Base-by-base conservation (phyloP, 257 asterid genomes). In the Linaria vulgaris region DNA sequence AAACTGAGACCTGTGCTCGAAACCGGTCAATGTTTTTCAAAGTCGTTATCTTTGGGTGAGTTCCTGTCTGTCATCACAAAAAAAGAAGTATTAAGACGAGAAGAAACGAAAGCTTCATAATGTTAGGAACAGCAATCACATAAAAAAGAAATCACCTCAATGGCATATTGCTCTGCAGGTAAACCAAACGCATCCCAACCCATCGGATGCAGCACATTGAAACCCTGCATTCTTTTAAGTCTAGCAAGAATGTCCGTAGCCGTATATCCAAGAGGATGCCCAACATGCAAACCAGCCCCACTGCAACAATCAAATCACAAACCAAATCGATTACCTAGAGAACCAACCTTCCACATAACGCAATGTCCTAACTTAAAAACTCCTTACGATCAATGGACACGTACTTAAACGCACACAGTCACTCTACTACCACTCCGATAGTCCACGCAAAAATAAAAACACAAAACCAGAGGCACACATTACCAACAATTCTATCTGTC, bases 171-270 rank as follows among this genome's bases (percentile, higher is more conserved):
- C 76, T 94, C 99, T 41, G 99, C 99, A 31, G 99, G 99, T 72
- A 94, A 85, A 72, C 99, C 96, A 77, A 94, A 94, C 5, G 99
- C 99, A 81, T 94, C 99, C 99, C 99, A 94, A 53, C 99, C 99
- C 99, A 94, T 94, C 61, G 96, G 99, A 66, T 94, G 96, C 84
- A 94, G 77, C 57, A 94, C 99, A 62, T 94, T 94, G 82, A 80
- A 90, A 37, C 99, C 99, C 74, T 85, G 96, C 99, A 90, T 94
- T 50, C 97, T 82, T 74, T 79, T 94, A 61, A 85, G 89, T 72
- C 97, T 83, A 62, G 97, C 97, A 79, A 94, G 90, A 69, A 94
- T 87, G 78, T 94, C 97, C 8, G 99, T 94, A 13, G 99, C 99
- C 56, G 99, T 87, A 71, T 94, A 94, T 61, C 99, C 97, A 65